Conservation (phyloP, 768 basidiomycete species). For the Macrolepiota fuliginosa region DNA sequence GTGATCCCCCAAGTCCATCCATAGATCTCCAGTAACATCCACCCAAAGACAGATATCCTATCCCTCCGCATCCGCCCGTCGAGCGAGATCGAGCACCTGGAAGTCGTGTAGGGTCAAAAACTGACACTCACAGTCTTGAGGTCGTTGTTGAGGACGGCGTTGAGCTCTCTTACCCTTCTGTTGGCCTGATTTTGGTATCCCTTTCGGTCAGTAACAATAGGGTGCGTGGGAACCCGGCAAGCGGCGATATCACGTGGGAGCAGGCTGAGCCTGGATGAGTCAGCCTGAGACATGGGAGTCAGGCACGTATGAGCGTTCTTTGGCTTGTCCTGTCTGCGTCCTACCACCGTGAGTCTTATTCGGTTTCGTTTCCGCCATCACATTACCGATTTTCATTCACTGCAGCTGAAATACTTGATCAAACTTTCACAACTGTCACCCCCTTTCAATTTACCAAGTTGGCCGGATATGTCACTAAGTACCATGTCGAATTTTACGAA, state of each 20-base stretch:
- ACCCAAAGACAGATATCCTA: constrained; percentile 23
- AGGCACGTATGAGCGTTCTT: neutral
- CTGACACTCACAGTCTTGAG: constrained; percentile 38
- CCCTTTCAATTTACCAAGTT: constrained; percentile 59
- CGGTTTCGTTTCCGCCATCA: constrained; percentile 7
- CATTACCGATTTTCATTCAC: neutral
- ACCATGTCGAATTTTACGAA: constrained; percentile 70
- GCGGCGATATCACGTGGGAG: constrained; percentile 16
- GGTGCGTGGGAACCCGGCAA: constrained; percentile 15
- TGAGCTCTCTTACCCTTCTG: constrained; percentile 23
- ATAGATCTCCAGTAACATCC: constrained; percentile 41
- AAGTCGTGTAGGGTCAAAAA: constrained; percentile 5
- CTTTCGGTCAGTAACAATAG: neutral
- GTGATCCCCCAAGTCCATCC: constrained; percentile 10
- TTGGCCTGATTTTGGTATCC: constrained; percentile 9
- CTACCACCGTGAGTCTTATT: constrained; percentile 4
- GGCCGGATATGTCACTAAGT: constrained; percentile 80
- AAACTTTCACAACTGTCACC: constrained; percentile 10
- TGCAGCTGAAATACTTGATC: constrained; percentile 15
- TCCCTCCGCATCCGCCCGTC: neutral
- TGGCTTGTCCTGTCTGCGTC: constrained; percentile 19
- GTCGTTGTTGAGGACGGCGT: constrained; percentile 36
- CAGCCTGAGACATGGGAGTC: constrained; percentile 14
- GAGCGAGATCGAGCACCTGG: constrained; percentile 6
- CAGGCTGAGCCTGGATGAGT: constrained; percentile 20